phyloP scores from a whole-genome alignment of 371 early-diverging fungal genomes.

The Circinella minor region DNA sequence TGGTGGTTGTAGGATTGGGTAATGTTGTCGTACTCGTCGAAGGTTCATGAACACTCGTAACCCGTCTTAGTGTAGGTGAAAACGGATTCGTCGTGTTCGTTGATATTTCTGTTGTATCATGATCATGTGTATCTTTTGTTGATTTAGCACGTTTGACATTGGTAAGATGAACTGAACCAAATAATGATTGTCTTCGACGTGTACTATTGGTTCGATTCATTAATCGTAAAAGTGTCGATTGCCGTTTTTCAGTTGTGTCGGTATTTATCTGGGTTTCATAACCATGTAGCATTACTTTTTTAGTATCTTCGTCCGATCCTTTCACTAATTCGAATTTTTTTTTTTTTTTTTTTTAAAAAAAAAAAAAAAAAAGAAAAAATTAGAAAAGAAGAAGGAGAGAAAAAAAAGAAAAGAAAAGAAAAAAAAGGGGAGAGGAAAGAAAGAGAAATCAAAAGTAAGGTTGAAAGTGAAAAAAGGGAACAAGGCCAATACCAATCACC shows the following conservation, averaged over 20 bases:
- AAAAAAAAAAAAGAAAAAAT: neutral
- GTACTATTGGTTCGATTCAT: constrained; percentile 17
- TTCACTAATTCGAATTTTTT: neutral
- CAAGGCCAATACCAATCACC: neutral
- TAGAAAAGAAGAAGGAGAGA: neutral
- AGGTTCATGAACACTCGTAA: constrained; percentile 3
- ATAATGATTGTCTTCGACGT: constrained; percentile 7
- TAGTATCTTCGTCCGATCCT: constrained; percentile 6
- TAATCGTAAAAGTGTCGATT: constrained; percentile 19
- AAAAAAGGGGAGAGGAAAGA: neutral
- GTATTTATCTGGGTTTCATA: constrained; percentile 20
- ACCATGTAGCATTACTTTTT: constrained; percentile 18
- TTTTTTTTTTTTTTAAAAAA: neutral
- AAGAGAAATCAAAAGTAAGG: neutral
- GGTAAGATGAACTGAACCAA: constrained; percentile 12
- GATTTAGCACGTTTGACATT: constrained; percentile 13
- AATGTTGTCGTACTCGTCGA: neutral
- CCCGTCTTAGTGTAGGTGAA: neutral
- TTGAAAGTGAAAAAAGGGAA: neutral
- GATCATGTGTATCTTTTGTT: neutral
- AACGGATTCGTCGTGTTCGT: neutral
- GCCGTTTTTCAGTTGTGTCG: constrained; percentile 4
- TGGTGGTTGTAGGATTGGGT: neutral
- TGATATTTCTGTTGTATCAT: neutral
- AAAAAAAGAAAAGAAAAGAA: neutral